These are phyloP conservation scores for Lactarius evosmus DNA, from an alignment of 768 basidiomycete genomes.

Conservation along the genomic window DNA sequence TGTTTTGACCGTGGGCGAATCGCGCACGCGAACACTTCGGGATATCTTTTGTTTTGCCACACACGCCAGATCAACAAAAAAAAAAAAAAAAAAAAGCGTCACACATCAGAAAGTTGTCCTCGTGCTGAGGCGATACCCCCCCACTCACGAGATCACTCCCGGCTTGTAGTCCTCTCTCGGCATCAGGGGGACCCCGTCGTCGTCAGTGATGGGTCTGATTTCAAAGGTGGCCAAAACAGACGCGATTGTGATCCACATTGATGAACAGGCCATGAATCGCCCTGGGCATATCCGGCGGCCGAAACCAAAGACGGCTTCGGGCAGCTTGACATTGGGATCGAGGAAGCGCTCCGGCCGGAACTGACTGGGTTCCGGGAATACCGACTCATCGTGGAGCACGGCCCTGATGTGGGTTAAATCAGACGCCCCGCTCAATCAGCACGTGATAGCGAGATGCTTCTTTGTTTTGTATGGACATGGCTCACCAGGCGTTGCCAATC, in stretches of 20 bases:
- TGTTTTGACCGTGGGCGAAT: constrained; percentile 28
- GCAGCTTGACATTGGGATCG: constrained; percentile 5
- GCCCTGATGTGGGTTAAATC: constrained; percentile 9
- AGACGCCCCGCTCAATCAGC: background rate
- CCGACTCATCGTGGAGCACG: constrained; percentile 17
- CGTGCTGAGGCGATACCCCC: background rate
- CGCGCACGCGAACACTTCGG: constrained; percentile 29
- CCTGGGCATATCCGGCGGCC: constrained; percentile 25
- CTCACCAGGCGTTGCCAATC: constrained; percentile 29
- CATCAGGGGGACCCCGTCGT: constrained; percentile 2
- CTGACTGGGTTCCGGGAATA: constrained; percentile 19
- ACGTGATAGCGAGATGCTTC: background rate
- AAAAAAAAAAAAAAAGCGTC: too few relatives aligned
- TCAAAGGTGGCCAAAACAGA: constrained; percentile 20
- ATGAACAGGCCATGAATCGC: constrained; percentile 21
- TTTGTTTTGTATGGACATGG: background rate
- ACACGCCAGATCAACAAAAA: background rate
- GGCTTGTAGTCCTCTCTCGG: constrained; percentile 14
- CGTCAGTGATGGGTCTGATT: constrained; percentile 4
- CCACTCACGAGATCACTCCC: constrained; percentile 24
- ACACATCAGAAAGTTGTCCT: background rate
- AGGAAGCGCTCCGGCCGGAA: constrained; percentile 25
- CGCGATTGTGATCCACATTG: constrained; percentile 21
- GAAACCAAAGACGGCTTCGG: constrained; percentile 21
- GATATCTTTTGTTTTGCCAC: constrained; percentile 16